Base-by-base conservation (phyloP, 495 filamentous ascomycete genomes). In the Pseudomonodictys pantanalensis region DNA sequence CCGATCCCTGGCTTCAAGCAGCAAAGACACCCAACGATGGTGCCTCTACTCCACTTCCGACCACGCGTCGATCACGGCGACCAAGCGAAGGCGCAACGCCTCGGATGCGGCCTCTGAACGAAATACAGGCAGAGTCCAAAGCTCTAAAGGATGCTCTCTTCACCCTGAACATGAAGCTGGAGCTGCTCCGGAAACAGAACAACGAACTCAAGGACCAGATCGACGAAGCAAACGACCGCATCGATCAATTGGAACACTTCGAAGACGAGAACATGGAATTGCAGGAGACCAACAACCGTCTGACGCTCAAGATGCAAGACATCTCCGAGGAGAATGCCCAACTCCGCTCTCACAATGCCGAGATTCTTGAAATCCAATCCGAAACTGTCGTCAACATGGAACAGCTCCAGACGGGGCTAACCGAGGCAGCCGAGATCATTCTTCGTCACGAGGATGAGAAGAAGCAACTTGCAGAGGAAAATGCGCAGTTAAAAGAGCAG, bases 91-190 rank as follows among this genome's bases (percentile, higher is more conserved):
- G 52, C 7, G 29, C 11, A 6, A 6, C 29, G 15, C 44, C 60
- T 2, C 65, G 60, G 25, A 48, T 49, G 42, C 43, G 11, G 4
- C 52, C 65, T 5, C 56, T 57, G 29, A 29, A 33, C n/a, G 72
- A 73, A 26, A 39, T 65, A 38, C 67, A 74, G 12, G 47, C 50
- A 17, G 62, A 69, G 28, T 59, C 65, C 44, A 71, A 76, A 1
- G 88, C 82, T 45, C 74, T 95, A 43, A 85, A 86, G 67, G 95
- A 95, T 66, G 82, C 92, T 67, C 93, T 95, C 65, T 97, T 95
- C 67, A 88, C 92, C 67, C 77, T 97, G 55, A 95, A 95, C 71
- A 76, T 96, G 45, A 88, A 92, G 59, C 77, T 96, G 1, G 88
- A 82, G 65, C 88, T 96, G 62, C 79, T 86, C 17, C 70, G 76